A percentile compares a stretch with the other conserved stretches of the same genome.
Conservation (phyloP, 169 alveolate species). For the Plasmodium vivax region DNA sequence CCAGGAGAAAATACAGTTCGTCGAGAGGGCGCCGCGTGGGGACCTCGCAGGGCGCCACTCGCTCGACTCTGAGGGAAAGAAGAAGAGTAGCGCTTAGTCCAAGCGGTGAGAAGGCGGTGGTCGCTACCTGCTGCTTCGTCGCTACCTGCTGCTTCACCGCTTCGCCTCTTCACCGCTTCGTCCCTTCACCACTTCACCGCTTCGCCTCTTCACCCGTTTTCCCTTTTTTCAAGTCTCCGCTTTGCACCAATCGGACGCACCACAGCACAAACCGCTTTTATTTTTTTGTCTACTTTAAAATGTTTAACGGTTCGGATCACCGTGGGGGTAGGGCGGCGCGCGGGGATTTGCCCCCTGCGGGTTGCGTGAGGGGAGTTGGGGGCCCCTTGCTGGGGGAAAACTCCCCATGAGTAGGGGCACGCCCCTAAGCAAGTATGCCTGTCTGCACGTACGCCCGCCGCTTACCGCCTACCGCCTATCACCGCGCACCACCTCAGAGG, state of each 20-base stretch:
- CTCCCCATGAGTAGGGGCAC: not conserved
- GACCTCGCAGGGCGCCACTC: not conserved
- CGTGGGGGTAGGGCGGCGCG: not conserved
- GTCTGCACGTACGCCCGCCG: no score
- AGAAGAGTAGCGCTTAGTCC: constrained; percentile 4
- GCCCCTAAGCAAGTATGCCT: not conserved
- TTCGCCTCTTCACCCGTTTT: not conserved
- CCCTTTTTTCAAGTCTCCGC: not conserved
- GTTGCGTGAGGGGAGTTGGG: not conserved
- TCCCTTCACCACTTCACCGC: not conserved
- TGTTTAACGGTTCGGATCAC: not conserved
- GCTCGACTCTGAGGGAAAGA: constrained; percentile 6
- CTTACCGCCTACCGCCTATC: not conserved
- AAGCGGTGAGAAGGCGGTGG: not conserved
- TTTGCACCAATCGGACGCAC: not conserved
- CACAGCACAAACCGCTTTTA: not conserved
- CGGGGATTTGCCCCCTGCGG: not conserved
- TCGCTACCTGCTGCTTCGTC: no score
- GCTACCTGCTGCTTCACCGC: not conserved
- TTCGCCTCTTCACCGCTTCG: not conserved
- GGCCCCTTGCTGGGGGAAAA: not conserved
- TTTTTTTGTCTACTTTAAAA: not conserved
- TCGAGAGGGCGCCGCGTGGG: not conserved
- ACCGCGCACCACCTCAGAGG: not conserved
- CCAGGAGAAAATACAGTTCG: not conserved